Evolutionary conservation across 805 yeast species (phyloP), one percentile per base, ranked within the genome.

Genomic region (Lipomyces kockii): DNA sequence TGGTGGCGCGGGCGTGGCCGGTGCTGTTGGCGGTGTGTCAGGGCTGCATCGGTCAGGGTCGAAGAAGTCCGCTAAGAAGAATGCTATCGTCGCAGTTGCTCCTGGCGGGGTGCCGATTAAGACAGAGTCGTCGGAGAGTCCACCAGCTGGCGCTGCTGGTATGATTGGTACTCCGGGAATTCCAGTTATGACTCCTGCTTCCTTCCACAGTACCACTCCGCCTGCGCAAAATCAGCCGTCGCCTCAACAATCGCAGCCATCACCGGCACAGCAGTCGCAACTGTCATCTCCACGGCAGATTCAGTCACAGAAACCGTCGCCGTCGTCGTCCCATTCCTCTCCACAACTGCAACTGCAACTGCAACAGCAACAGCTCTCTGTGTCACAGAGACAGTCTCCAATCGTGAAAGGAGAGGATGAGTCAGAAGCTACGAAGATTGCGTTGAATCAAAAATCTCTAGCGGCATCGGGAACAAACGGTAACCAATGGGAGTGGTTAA

Each of bases 401-500:
- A 34, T 32, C 59, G 29, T 46, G 39, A 51, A 25, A 27, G 37
- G 8, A 54, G 59, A 22, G 53, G 49, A n/a, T 17, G 22, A 58
- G 12, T 14, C 37, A 39, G 22, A 37, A 64, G 17, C 59, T 56
- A 12, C 63, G 53, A 57, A 59, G 65, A n/a, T 25, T 39, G 49
- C 67, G 62, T 52, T 27, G 51, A 27, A 67, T 39, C 57, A 65
- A 57, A 62, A 54, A 25, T 29, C 61, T 17, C 25, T 56, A 2
- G 52, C 59, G 12, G 58, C 63, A 22, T 27, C 64, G n/a, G 52
- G 54, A 9, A 43, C 67, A 11, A 60, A 46, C 35, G 72, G 75
- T 4, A 72, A 71, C 58, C 78, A 75, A 55, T 75, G 78, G 78
- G 78, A 75, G 32, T 75, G 78, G 78, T 66, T 75, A 56, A 74